Conservation (phyloP, 1,139 yeast species). For the Magnusiomyces suaveolens region DNA sequence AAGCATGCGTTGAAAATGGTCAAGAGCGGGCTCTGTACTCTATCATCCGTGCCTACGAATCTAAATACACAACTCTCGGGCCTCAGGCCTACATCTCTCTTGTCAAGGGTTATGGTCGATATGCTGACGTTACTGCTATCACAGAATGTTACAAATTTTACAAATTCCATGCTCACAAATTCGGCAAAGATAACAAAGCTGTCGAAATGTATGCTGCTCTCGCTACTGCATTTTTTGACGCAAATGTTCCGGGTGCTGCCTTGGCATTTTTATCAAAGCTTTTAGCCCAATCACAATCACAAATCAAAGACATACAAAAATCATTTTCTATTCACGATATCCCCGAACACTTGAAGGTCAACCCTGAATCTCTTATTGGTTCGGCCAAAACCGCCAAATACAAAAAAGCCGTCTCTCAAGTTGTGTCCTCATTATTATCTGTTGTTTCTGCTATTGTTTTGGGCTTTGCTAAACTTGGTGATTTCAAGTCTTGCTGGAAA, state of each 20-base stretch:
- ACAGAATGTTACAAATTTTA: conserved; percentile 14
- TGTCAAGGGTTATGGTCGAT: conserved; percentile 18
- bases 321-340: background rate
- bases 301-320: background rate
- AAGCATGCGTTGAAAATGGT: conserved; percentile 16
- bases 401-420: background rate
- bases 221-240: conserved; percentile 27
- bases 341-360: conserved; percentile 18
- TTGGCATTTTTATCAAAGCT: conserved; percentile 17
- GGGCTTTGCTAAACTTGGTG: conserved; percentile 28
- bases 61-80: conserved; percentile 9
- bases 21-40: conserved; percentile 13
- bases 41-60: conserved; percentile 8
- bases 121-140: conserved; percentile 17
- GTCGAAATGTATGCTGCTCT: conserved; percentile 25
- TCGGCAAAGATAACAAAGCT: conserved; percentile 12
- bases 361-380: background rate
- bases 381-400: background rate
- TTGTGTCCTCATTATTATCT: conserved; percentile 10
- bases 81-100: conserved; percentile 14
- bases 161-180: conserved; percentile 1
- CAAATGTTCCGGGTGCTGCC: conserved; percentile 23
- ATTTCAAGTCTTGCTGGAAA: conserved; percentile 26
- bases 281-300: background rate
- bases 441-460: conserved; percentile 20